phyloP scores from a whole-genome alignment of 331 rosid species.

The Pyrus hybrid region DNA sequence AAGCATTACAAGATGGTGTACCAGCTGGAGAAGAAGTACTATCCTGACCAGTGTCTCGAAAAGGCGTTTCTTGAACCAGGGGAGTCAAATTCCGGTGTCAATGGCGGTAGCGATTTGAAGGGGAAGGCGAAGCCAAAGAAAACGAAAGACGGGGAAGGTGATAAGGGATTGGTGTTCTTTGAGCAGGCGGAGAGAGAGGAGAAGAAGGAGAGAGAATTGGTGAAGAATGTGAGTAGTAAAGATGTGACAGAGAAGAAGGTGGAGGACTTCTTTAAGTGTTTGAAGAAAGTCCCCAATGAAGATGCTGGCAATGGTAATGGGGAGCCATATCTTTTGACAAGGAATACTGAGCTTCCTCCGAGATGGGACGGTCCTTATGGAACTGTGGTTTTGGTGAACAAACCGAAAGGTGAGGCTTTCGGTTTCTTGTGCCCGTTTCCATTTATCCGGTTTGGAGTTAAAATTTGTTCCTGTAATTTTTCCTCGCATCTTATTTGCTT shows the following conservation, averaged over 20 bases:
- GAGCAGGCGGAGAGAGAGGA: constrained; percentile 34
- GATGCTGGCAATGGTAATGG: constrained; percentile 28
- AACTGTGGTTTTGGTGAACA: constrained; percentile 78
- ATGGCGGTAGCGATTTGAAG: background rate
- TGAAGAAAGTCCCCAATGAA: constrained; percentile 60
- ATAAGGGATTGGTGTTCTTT: constrained; percentile 53
- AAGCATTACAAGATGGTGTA: constrained; percentile 93
- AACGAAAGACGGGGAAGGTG: constrained; percentile 13
- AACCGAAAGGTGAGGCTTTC: constrained; percentile 71
- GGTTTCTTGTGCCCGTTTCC: background rate
- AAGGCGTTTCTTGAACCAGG: constrained; percentile 90
- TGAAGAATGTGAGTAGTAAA: constrained; percentile 19
- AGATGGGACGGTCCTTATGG: constrained; percentile 75
- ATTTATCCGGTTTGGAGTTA: background rate
- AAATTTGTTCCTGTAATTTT: background rate
- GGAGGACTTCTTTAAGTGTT: constrained; percentile 77
- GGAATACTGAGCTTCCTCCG: constrained; percentile 73
- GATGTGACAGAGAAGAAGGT: constrained; percentile 65
- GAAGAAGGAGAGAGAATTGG: constrained; percentile 3
- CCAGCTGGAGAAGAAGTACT: constrained; percentile 85
- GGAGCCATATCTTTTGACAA: constrained; percentile 61
- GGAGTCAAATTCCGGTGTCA: constrained; percentile 20
- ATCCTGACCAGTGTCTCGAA: constrained; percentile 72
- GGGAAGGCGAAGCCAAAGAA: constrained; percentile 25
- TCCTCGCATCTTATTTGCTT: background rate